phyloP scores from a whole-genome alignment of 352 stramenopile species.

The Thalassiosira mediterranea region DNA sequence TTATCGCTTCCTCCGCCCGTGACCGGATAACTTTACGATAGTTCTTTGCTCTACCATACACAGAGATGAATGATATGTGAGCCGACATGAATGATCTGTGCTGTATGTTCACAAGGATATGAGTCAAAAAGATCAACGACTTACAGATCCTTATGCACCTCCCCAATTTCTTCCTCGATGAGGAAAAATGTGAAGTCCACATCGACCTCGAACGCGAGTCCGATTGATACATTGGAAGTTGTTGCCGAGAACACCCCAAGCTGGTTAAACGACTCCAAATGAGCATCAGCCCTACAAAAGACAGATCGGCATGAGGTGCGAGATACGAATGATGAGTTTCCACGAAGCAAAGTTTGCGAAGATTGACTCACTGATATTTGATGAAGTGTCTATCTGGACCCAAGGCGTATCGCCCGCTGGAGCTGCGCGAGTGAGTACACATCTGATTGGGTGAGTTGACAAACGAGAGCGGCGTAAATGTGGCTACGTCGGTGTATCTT shows the following conservation, averaged over 20 bases:
- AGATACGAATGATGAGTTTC: too few relatives aligned
- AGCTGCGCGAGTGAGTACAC: conserved; percentile 32
- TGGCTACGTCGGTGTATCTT: too few relatives aligned
- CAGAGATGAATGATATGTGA: too few relatives aligned
- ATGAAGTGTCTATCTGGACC: conserved; percentile 55
- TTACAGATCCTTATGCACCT: conserved; percentile 59
- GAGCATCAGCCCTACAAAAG: conserved; percentile 43
- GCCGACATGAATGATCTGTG: too few relatives aligned
- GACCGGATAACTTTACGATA: conserved; percentile 55
- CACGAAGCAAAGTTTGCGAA: neutral
- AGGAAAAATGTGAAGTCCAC: conserved; percentile 66
- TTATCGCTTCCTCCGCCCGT: conserved; percentile 59
- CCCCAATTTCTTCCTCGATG: conserved; percentile 62
- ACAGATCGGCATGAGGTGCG: neutral
- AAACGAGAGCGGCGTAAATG: too few relatives aligned
- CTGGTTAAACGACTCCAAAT: conserved; percentile 47
- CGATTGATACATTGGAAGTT: conserved; percentile 55
- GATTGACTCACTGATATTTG: conserved; percentile 51
- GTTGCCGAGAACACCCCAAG: conserved; percentile 59
- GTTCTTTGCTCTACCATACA: too few relatives aligned
- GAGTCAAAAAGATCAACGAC: too few relatives aligned
- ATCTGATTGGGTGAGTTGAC: too few relatives aligned
- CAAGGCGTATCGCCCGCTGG: conserved; percentile 53
- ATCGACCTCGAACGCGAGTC: conserved; percentile 62
- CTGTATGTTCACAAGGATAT: too few relatives aligned